Percentiles rank a stretch among this genome's conserved stretches.
These are phyloP conservation scores for Sporisorium scitamineum DNA, from an alignment of 1,284 basidiomycete species.

Conservation along the genomic window DNA sequence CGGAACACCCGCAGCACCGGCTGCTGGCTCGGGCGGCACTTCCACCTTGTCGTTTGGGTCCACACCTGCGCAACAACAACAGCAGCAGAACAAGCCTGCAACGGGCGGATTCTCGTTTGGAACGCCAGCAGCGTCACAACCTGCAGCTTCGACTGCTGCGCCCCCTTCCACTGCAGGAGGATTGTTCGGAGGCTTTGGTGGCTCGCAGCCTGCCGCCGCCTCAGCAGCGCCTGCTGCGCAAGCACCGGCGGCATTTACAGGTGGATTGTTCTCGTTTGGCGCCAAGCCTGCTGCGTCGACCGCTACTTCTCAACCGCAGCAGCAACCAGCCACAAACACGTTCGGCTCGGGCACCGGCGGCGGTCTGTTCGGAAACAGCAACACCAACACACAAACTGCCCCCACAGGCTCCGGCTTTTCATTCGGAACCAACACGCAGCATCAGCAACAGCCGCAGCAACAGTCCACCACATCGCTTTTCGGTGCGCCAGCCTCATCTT, in stretches of 20 bases:
- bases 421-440: constrained; percentile 26
- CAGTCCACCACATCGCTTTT: constrained; percentile 38
- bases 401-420: constrained; percentile 34
- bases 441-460: constrained; percentile 20
- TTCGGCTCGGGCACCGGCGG: constrained; percentile 38
- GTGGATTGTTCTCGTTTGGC: constrained; percentile 40
- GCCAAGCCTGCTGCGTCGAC: constrained; percentile 21
- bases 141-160: constrained; percentile 18
- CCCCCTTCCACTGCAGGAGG: constrained; percentile 29
- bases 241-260: constrained; percentile 25
- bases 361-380: constrained; percentile 36
- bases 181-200: constrained; percentile 34
- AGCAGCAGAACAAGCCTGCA: constrained; percentile 50
- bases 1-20: constrained; percentile 51
- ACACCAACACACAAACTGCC: constrained; percentile 16
- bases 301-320: constrained; percentile 28
- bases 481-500: constrained; percentile 32
- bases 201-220: constrained; percentile 31
- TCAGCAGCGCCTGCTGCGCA: constrained; percentile 23
- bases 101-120: constrained; percentile 55
- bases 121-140: constrained; percentile 31
- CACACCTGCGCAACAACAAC: constrained; percentile 53
- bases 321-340: constrained; percentile 21
- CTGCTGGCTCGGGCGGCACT: constrained; percentile 32
- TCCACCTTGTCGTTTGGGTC: constrained; percentile 54